Base-by-base conservation (phyloP, 2,329 filamentous ascomycete species). In the Paracorniculantispora psalliotae region DNA sequence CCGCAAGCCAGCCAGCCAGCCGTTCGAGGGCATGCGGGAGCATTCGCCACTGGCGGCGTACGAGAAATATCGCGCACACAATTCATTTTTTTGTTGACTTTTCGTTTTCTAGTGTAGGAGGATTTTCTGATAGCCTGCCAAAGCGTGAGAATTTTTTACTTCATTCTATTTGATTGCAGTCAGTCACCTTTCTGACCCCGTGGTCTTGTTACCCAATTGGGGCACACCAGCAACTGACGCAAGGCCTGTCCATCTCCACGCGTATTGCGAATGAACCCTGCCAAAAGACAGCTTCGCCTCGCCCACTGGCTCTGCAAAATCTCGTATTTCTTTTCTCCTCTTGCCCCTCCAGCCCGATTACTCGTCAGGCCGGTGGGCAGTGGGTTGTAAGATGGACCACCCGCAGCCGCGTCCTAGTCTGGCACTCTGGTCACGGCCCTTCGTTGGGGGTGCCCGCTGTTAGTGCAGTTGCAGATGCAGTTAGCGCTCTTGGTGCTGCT, bases 301-400 rank as follows among this genome's bases (percentile, higher is more conserved):
- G 47, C 25, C 47, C 28, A 28, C 44, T n/a, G n/a, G n/a, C n/a
- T 33, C 15, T 10, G 47, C 43, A 59, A 59, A 52, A 59, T 37
- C 56, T 59, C 56, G 56, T 59, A 59, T 59, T 58, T 23, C 47
- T 59, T 37, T 37, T 8, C 55, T 47, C 46, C 43, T 33, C 19
- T n/a, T n/a, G 17, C 35, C 46, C 55, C 33, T 49, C 47, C 26
- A 52, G n/a, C 26, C 47, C 47, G 37, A 39, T 37, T 3, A 23
- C 39, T 46, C 26, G 26, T 37, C 52, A 47, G 30, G 37, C 51
- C 33, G 37, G 25, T 50, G 17, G 25, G n/a, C n/a, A n/a, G n/a
- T n/a, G n/a, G n/a, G n/a, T n/a, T 21, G 37, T 2, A 48, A 17
- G n/a, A 35, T 41, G 54, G 44, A 33, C 23, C 50, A 23, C 13